Conservation (phyloP, 1,284 basidiomycete species). For the Farysia itapuensis region DNA sequence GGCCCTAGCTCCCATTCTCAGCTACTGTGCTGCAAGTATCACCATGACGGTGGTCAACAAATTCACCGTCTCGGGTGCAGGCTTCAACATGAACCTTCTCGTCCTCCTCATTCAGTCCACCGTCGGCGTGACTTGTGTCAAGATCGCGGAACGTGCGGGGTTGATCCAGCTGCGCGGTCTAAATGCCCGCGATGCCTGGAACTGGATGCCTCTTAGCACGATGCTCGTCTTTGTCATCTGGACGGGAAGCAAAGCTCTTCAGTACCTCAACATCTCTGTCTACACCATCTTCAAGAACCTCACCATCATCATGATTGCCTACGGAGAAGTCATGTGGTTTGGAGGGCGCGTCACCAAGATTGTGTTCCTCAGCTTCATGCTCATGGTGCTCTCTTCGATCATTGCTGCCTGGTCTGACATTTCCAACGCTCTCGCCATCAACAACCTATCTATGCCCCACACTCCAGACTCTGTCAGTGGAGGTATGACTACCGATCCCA, state of each 20-base stretch:
- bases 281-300: slow-evolving; percentile 96
- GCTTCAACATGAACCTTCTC: slow-evolving; percentile 97
- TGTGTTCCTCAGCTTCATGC: slow-evolving; percentile 82
- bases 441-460: slow-evolving; percentile 46
- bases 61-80: slow-evolving; percentile 89
- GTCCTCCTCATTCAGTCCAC: slow-evolving; percentile 85
- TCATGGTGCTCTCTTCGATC: slow-evolving; percentile 95
- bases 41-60: slow-evolving; percentile 99
- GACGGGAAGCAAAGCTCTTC: slow-evolving; percentile 91
- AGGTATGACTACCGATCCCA: slow-evolving; percentile 26
- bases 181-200: slow-evolving; percentile 79
- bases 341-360: slow-evolving; percentile 83
- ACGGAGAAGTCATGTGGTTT: slow-evolving; percentile 97
- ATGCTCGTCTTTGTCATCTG: slow-evolving; percentile 94
- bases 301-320: slow-evolving; percentile 97
- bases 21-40: slow-evolving; percentile 91
- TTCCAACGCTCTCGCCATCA: slow-evolving; percentile 63
- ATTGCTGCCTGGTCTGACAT: slow-evolving; percentile 96
- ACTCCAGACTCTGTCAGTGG: slow-evolving; percentile 39
- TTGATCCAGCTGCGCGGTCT: slow-evolving; percentile 86
- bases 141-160: slow-evolving; percentile 73
- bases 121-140: slow-evolving; percentile 75
- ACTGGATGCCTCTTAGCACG: slow-evolving; percentile 92
- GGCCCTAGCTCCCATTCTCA: slow-evolving; percentile 75
- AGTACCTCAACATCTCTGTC: slow-evolving; percentile 59